Evolutionary conservation across 805 yeast genomes (phyloP).

Genomic region (Blastobotrys chiropterorum): DNA sequence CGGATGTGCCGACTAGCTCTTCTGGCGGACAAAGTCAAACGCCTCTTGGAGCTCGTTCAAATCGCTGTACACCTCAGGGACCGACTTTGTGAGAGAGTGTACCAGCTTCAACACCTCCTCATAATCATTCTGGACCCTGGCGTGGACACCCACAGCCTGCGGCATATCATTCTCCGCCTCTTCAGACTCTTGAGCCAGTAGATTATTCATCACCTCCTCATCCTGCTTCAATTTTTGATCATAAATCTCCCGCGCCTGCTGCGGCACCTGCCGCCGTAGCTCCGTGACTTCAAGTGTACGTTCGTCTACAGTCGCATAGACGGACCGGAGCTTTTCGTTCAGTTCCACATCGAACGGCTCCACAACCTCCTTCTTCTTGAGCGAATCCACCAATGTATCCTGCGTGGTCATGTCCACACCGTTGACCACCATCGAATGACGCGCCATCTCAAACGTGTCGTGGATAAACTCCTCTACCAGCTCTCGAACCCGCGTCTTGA

Average conservation of each 20-base stretch:
- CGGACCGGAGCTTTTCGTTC: constrained; percentile 51
- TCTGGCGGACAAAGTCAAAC: background rate
- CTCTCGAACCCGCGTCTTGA: constrained; percentile 39
- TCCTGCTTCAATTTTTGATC: constrained; percentile 29
- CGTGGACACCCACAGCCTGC: background rate
- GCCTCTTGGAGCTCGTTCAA: constrained; percentile 6
- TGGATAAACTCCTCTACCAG: constrained; percentile 35
- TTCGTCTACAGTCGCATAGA: constrained; percentile 56
- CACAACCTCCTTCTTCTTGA: constrained; percentile 33
- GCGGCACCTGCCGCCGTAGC: constrained; percentile 38
- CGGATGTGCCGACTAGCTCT: background rate
- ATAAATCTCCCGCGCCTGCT: constrained; percentile 29
- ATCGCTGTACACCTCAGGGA: constrained; percentile 5
- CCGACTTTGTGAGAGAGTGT: background rate
- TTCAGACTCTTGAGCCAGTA: background rate
- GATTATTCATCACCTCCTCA: background rate
- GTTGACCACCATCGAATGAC: constrained; percentile 51
- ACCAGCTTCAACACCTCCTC: constrained; percentile 1
- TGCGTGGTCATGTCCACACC: constrained; percentile 39
- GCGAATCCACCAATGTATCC: constrained; percentile 19
- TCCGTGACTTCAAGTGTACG: constrained; percentile 52
- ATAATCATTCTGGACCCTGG: background rate
- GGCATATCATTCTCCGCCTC: background rate
- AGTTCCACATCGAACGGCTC: constrained; percentile 68
- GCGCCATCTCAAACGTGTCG: constrained; percentile 52